A percentile compares a stretch with the other conserved stretches of the same genome.
Evolutionary conservation across 2,329 filamentous ascomycete genomes (phyloP).

Genomic region (Sporothrix variecibatus): DNA sequence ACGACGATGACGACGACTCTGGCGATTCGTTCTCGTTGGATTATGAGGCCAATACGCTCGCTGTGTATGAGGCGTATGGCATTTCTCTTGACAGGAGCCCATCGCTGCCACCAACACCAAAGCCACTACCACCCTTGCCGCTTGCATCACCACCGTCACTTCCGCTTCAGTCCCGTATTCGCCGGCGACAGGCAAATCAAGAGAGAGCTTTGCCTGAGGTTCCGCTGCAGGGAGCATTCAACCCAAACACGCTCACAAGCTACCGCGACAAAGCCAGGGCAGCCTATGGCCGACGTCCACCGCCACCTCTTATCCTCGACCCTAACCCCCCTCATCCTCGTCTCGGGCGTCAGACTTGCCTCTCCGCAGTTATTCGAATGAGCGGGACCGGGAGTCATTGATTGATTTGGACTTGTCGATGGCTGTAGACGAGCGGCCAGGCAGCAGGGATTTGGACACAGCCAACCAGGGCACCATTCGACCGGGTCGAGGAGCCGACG

Average conservation of each 20-base stretch:
- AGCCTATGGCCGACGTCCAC: slow-evolving; percentile 34
- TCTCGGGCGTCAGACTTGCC: slow-evolving; percentile 56
- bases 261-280: slow-evolving; percentile 50
- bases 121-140: not conserved
- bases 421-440: not conserved
- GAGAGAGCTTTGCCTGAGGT: slow-evolving; percentile 46
- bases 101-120: slow-evolving; percentile 30
- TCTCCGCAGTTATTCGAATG: slow-evolving; percentile 51
- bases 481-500: not conserved
- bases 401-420: not conserved
- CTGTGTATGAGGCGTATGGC: slow-evolving; percentile 60
- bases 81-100: slow-evolving; percentile 14
- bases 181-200: not conserved
- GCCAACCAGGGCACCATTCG: not conserved
- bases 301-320: not conserved
- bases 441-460: not conserved
- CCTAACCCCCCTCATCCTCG: not conserved
- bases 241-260: slow-evolving; percentile 66
- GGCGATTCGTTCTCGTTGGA: slow-evolving; percentile 6
- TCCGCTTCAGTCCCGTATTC: not conserved
- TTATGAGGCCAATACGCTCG: slow-evolving; percentile 51
- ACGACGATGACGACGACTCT: not conserved
- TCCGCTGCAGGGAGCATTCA: slow-evolving; percentile 50
- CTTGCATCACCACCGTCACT: not conserved
- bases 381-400: not conserved